Base-by-base conservation (phyloP, 139 green algal species). In the Pleodorina starrii region DNA sequence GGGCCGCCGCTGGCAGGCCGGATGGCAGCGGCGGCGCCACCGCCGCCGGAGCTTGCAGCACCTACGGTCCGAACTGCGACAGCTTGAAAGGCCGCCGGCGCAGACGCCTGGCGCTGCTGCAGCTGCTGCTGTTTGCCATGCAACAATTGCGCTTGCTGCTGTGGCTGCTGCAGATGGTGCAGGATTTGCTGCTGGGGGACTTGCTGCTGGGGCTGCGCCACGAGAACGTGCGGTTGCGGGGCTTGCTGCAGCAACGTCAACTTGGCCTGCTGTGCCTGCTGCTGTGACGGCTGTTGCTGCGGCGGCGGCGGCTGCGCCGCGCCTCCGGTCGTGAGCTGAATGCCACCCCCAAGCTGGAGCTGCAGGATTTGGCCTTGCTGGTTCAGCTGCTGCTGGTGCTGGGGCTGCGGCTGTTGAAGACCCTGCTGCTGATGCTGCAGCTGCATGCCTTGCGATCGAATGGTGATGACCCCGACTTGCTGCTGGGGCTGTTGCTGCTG, bases 151-250 rank as follows among this genome's bases (percentile, higher is more conserved):
- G 32, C 29, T 19, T 68, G 76, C 76, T 84, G 77, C 32, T 48
- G 77, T 17, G 59, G 36, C 23, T 85, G 77, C 51, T 85, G 77
- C 36, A 42, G 44, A 14, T 32, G 74, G 25, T 42, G 44, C 43
- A 21, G 29, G 29, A 21, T 5, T 5, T 57, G 23, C 12, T 68
- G 51, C 0, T 73, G 36, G 6, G 25, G 4, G 5, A 59, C 40
- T 1, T 48, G n/a, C 16, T 42, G 27, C 42, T 86, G 81, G 27
- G 81, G 81, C 60, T 87, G 81, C 19, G 60, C 60, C 7, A 87
- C 42, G 2, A 87, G 42, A 16, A 87, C 60, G 29, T 87, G 81
- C 43, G 50, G 42, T 38, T 75, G 79, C 10, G 27, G 6, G 50
- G 48, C 17, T 32, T 42, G 27, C 40, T 72, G 81, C n/a, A 78